Conservation (phyloP, 371 early-diverging fungal species). For the Mucor saturninus region DNA sequence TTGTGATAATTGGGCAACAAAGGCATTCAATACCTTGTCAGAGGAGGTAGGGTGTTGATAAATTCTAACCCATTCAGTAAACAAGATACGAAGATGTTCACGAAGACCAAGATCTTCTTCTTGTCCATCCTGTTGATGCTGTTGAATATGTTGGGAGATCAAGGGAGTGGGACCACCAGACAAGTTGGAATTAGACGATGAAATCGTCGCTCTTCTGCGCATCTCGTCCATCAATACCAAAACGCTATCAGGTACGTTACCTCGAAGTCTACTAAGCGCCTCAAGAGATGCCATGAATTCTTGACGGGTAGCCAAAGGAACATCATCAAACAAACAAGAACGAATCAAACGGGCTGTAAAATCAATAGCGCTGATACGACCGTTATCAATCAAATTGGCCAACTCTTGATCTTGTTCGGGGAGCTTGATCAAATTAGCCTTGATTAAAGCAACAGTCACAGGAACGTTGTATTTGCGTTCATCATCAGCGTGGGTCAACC, state of each 20-base stretch:
- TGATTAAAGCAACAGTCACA: conserved; percentile 82
- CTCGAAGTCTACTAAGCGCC: conserved; percentile 68
- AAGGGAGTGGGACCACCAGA: conserved; percentile 15
- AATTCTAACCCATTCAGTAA: conserved; percentile 90
- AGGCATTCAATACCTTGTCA: conserved; percentile 71
- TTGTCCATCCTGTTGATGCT: conserved; percentile 18
- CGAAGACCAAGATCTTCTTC: conserved; percentile 58
- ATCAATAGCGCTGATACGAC: conserved; percentile 74
- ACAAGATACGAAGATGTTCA: conserved; percentile 72
- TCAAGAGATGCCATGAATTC: conserved; percentile 81
- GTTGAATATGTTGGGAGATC: conserved; percentile 22
- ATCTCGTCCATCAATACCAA: conserved; percentile 51
- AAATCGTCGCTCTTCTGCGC: conserved; percentile 16
- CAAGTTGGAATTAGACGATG: conserved; percentile 11
- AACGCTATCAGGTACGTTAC: conserved; percentile 70
- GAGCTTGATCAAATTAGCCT: conserved; percentile 74
- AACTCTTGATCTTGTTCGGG: conserved; percentile 89
- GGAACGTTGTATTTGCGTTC: conserved; percentile 91
- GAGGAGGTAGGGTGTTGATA: conserved; percentile 82
- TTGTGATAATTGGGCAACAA: conserved; percentile 75
- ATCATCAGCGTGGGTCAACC: conserved; percentile 95
- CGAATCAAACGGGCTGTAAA: conserved; percentile 81
- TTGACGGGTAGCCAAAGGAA: conserved; percentile 59
- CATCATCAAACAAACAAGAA: conserved; percentile 69
- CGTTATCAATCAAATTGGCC: conserved; percentile 78